Conservation (phyloP, 306 rosid species). For the Citrullus amarus region DNA sequence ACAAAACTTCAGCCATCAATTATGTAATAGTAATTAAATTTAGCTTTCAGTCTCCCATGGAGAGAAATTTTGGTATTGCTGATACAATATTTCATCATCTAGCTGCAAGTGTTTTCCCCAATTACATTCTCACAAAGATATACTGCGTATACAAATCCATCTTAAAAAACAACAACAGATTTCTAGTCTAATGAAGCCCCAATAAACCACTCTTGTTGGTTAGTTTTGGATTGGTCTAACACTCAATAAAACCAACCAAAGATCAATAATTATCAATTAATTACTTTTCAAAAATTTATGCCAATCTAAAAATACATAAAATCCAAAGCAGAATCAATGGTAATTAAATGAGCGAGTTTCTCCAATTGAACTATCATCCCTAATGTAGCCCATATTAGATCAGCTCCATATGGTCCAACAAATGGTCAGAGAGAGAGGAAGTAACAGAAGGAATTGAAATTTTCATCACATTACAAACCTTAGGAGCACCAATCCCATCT, state of each 20-base stretch:
- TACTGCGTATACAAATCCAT: background rate
- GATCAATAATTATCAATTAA: background rate
- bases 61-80: background rate
- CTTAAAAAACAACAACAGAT: background rate
- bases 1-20: background rate
- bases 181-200: background rate
- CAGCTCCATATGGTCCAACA: background rate
- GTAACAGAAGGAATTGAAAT: background rate
- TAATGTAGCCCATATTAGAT: background rate
- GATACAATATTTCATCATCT: background rate
- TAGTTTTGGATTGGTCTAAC: background rate
- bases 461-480: conserved; percentile 30
- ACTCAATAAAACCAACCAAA: background rate
- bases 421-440: background rate
- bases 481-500: conserved; percentile 86
- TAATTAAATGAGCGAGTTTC: background rate
- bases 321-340: background rate
- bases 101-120: background rate
- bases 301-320: background rate
- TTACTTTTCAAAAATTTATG: background rate
- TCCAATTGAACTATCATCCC: background rate
- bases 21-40: background rate
- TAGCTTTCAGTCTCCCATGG: background rate
- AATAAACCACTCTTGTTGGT: background rate
- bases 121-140: background rate